Conservation (phyloP, 2,329 filamentous ascomycete species). For the Botrytis hyacinthi region DNA sequence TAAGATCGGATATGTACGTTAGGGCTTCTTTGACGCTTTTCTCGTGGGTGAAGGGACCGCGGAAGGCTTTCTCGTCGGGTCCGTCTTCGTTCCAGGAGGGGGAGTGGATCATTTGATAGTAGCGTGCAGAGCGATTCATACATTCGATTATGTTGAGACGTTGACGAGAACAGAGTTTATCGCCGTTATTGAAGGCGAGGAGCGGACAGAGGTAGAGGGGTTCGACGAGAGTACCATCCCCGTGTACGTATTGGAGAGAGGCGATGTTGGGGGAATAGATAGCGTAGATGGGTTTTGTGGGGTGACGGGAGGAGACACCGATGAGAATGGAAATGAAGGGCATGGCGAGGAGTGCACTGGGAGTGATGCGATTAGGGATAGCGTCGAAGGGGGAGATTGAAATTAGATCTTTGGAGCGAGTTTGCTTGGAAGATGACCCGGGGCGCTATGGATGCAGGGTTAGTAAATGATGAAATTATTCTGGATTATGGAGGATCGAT, state of each 20-base stretch:
- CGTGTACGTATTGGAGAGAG: not conserved
- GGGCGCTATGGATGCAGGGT: not conserved
- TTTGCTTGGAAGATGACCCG: not conserved
- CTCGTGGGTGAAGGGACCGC: not conserved
- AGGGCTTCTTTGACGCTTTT: not conserved
- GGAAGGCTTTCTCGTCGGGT: not conserved
- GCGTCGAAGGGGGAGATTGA: not conserved
- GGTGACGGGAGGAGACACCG: not conserved
- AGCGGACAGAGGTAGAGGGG: not conserved
- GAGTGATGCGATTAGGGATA: not conserved
- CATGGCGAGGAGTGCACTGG: not conserved
- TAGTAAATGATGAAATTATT: not conserved
- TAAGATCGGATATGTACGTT: not conserved
- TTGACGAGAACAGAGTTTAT: not conserved
- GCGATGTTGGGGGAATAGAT: not conserved
- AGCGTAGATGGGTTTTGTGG: not conserved
- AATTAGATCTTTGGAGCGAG: not conserved
- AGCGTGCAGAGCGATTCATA: not conserved
- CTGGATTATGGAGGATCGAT: not conserved
- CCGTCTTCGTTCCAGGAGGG: not conserved
- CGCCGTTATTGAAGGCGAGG: not conserved
- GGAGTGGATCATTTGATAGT: not conserved
- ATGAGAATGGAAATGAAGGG: not conserved
- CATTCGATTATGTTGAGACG: slow-evolving; percentile 1
- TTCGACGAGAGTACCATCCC: not conserved